Base-by-base conservation (phyloP, 2,329 filamentous ascomycete species). In the Pseudonectria foliicola region DNA sequence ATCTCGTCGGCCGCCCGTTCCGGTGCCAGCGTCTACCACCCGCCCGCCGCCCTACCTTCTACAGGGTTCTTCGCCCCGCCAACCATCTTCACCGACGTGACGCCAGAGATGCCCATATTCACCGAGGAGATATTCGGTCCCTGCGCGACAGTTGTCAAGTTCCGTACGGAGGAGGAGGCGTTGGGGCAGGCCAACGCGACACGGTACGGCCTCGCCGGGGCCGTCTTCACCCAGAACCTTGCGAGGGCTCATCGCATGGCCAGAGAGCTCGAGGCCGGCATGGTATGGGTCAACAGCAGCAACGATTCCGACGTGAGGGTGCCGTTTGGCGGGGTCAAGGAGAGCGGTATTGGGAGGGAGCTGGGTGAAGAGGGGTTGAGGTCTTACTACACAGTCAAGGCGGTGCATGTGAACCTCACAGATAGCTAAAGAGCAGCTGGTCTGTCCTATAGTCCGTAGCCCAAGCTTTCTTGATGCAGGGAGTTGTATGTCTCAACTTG, bases 1-100 rank as follows among this genome's bases (percentile, higher is more conserved):
- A 74, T 86, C 32, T 68, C 82, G 39, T 51, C 65, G n/a, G 81
- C 79, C 10, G 77, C 77, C 50, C 64, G 65, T 3, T 74, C 79
- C 48, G 80, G 78, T 12, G 75, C 77, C 1, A 75, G 61, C 1
- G 61, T 84, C 10, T 36, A 46, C 4, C 42, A 46, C 14, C 40
- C 43, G 6, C 25, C 34, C 11, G 35, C 27, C 3, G 12, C 32
- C 4, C 32, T 53, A 5, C 48, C 48, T 1, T 16, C 37, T 1
- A 44, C 30, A 7, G 56, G 56, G 2, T 57, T 46, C 40, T 58
- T 54, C 33, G 42, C 46, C 6, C 42, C 47, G 14, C 53, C 56
- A 1, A 58, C 55, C 1, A 47, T 60, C 7, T 45, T 57, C 26
- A 54, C 53, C 7, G 38, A 52, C 33, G 44, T 55, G 10, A 32